phyloP scores from a whole-genome alignment of 1,139 yeast genomes.

The Geotrichum restrictum region DNA sequence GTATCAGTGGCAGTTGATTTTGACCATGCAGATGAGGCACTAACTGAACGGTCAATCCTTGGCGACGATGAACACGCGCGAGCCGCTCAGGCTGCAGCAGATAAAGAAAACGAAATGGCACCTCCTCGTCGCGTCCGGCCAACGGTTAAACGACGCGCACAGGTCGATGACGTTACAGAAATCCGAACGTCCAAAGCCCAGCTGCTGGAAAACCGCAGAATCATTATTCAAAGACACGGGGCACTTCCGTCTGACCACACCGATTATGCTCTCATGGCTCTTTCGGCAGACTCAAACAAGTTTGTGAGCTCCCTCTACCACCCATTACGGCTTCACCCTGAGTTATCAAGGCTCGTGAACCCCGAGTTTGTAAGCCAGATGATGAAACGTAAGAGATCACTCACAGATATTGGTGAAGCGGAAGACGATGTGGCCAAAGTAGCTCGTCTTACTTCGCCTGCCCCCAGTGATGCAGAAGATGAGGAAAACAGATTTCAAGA shows the following conservation, averaged over 20 bases:
- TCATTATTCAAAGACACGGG: constrained; percentile 22
- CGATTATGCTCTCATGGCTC: constrained; percentile 21
- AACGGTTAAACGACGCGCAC: constrained; percentile 17
- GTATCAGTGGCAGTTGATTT: constrained; percentile 16
- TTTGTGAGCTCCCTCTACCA: constrained; percentile 21
- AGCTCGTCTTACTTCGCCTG: constrained; percentile 10
- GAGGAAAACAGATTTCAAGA: constrained; percentile 12
- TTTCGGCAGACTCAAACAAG: constrained; percentile 18
- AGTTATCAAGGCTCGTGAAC: constrained; percentile 27
- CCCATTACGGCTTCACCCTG: constrained; percentile 22
- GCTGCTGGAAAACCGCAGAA: constrained; percentile 18
- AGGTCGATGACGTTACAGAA: constrained; percentile 19
- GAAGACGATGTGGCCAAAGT: constrained; percentile 24
- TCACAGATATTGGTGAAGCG: constrained; percentile 29
- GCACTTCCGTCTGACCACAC: constrained; percentile 24
- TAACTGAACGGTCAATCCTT: constrained; percentile 8
- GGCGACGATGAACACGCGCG: constrained; percentile 18
- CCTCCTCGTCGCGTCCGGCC: constrained; percentile 13
- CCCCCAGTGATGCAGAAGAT: background rate
- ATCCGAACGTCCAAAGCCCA: constrained; percentile 16
- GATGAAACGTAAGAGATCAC: constrained; percentile 30
- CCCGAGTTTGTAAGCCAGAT: constrained; percentile 27
- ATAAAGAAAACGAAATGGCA: background rate
- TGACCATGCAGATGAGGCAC: constrained; percentile 9
- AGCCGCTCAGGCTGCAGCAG: constrained; percentile 12